Evolutionary conservation across 805 yeast species (phyloP), one percentile per base, ranked within the genome.

Genomic region (Metschnikowia proteae): DNA sequence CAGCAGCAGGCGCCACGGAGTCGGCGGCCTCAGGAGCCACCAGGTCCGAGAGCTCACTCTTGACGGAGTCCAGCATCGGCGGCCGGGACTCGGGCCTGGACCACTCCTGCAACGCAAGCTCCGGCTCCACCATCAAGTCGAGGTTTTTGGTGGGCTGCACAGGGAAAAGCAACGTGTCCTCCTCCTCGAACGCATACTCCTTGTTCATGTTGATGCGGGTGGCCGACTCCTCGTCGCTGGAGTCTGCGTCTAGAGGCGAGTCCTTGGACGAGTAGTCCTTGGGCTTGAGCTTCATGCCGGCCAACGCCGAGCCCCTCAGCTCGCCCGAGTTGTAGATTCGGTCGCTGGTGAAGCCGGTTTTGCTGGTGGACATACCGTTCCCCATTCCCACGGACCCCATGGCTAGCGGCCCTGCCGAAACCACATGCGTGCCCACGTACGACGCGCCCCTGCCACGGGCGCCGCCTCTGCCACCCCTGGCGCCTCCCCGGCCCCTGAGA

Each of bases 391-490:
- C 81, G 0, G 79, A 72, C 9, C 89, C 90, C 33, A 84, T 75
- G 5, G 91, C 80, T 47, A 87, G 69, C 0, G 92, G 89, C 13
- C 95, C 95, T 1, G 86, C 72, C 2, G 86, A 76, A 5, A 86
- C 84, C 33, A 86, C 68, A 56, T 82, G 86, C 0, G 91, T 84
- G 22, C 76, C 76, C 36, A 71, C 70, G 61, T 72, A 66, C 56
- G 68, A 55, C 1, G 65, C 69, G 28, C 78, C 74, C 46, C 76
- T 56, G 9, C 67, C 66, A 38, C 68, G 54, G 6, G 70, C 63
- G 6, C 71, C 67, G 26, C 70, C 65, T 22, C 70, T 51, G 22
- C 72, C 68, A 6, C 45, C 45, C 38, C 73, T 58, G n/a, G 63
- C 50, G 3, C 59, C 57, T 8, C 70, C 67, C 26, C 72, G 53